Evolutionary conservation across 1,284 basidiomycete genomes (phyloP).

Genomic region (Marasmius fiardii): DNA sequence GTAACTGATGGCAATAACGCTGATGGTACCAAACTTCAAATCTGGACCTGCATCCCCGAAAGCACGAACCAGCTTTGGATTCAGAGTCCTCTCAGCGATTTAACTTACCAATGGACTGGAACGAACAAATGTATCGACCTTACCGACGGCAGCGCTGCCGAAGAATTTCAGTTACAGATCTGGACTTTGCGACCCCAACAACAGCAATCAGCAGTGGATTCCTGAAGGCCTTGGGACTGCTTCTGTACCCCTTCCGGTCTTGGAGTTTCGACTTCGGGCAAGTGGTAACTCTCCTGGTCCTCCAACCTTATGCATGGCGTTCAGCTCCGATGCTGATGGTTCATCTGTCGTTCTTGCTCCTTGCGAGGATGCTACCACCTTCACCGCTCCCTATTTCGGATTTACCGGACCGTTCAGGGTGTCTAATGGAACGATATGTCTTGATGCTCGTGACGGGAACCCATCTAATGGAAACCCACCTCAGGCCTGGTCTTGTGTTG

Average conservation of each 20-base stretch:
- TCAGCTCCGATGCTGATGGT: neutral
- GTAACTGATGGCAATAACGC: constrained; percentile 4
- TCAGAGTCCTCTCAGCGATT: constrained; percentile 6
- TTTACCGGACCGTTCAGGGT: neutral
- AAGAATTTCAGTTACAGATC: neutral
- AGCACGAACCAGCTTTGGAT: too few species aligned
- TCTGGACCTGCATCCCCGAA: constrained; percentile 5
- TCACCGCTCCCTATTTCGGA: neutral
- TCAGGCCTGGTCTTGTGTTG: neutral
- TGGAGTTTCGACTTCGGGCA: neutral
- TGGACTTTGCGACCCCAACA: too few species aligned
- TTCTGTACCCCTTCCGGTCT: neutral
- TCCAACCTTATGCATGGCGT: neutral
- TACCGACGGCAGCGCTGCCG: neutral
- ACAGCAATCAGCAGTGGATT: neutral
- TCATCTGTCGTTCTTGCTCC: neutral
- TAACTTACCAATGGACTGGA: constrained; percentile 4
- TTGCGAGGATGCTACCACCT: neutral
- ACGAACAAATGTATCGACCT: constrained; percentile 15
- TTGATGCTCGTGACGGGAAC: neutral
- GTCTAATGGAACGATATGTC: neutral
- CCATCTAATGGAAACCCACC: neutral
- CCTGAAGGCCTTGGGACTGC: too few species aligned
- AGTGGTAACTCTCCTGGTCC: neutral
- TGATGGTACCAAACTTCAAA: neutral